These are phyloP conservation scores for Venturiaceae sp. DNA, from an alignment of 2,329 filamentous ascomycete genomes.

Conservation along the genomic window DNA sequence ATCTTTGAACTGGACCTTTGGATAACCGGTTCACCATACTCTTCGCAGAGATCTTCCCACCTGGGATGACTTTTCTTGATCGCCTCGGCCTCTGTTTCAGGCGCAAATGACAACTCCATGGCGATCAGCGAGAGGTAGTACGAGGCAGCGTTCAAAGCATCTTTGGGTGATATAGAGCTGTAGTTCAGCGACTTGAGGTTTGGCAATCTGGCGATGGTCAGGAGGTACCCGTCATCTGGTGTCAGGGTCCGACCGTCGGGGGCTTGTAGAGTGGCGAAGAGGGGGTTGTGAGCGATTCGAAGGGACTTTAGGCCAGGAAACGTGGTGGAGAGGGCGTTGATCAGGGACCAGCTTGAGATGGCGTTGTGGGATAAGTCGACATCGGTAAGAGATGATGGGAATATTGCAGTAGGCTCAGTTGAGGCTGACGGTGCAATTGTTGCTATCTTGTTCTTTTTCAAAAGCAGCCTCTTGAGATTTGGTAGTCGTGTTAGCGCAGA, in stretches of 20 bases:
- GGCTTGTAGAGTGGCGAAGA: conserved; percentile 52
- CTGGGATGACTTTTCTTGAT: conserved; percentile 59
- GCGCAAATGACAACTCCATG: conserved; percentile 56
- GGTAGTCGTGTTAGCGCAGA: conserved; percentile 49
- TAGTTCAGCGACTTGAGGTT: conserved; percentile 64
- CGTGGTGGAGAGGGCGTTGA: conserved; percentile 55
- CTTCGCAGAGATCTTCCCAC: conserved; percentile 62
- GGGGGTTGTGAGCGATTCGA: conserved; percentile 76
- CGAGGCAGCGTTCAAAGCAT: conserved; percentile 80
- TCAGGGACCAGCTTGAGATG: conserved; percentile 56
- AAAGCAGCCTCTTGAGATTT: conserved; percentile 38
- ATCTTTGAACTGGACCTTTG: conserved; percentile 35
- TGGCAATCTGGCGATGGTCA: conserved; percentile 67
- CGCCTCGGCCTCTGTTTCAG: conserved; percentile 40
- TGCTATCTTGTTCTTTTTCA: conserved; percentile 69
- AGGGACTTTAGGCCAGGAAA: conserved; percentile 69
- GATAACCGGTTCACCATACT: conserved; percentile 64
- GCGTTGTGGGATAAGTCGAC: conserved; percentile 37
- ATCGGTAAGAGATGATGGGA: conserved; percentile 24
- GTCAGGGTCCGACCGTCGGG: conserved; percentile 33
- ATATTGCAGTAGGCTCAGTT: conserved; percentile 10
- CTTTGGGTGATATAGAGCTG: conserved; percentile 54
- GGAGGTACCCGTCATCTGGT: conserved; percentile 79
- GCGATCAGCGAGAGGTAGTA: conserved; percentile 86
- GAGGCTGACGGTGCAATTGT: conserved; percentile 19